Percentiles rank a stretch among this genome's conserved stretches.
These are phyloP conservation scores for Chlamydomonas reinhardtii DNA, from an alignment of 163 green algal species.

Conservation along the genomic window DNA sequence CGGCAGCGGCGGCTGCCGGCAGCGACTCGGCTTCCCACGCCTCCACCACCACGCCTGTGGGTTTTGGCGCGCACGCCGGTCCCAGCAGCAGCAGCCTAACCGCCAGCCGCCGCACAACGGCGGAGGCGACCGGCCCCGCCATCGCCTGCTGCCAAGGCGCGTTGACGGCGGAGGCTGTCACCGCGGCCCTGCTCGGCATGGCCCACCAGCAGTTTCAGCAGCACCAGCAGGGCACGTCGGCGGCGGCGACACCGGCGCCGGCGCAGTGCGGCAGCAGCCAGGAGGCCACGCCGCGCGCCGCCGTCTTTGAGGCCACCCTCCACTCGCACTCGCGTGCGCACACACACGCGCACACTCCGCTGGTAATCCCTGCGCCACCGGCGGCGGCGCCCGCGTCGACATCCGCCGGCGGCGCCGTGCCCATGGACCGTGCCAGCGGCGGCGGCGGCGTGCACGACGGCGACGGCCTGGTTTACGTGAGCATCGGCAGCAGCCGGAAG, in stretches of 20 bases:
- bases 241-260: too few relatives aligned
- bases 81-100: not conserved
- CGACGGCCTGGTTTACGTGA: slow-evolving; percentile 34
- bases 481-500: slow-evolving; percentile 37
- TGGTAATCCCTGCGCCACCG: too few relatives aligned
- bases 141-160: not conserved
- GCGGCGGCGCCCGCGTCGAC: not conserved
- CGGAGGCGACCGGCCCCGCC: not conserved
- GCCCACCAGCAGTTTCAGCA: not conserved
- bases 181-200: not conserved
- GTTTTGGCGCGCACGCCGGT: too few relatives aligned
- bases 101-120: slow-evolving; percentile 26
- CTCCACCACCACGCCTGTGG: not conserved
- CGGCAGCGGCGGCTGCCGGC: not conserved
- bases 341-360: too few relatives aligned
- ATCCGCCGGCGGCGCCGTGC: not conserved
- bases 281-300: too few relatives aligned
- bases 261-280: too few relatives aligned
- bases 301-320: too few relatives aligned
- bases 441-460: slow-evolving; percentile 15
- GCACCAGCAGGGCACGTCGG: not conserved
- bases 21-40: not conserved
- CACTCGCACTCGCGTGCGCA: too few relatives aligned
- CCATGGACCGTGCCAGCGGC: not conserved
- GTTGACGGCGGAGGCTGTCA: not conserved